A percentile compares a stretch with the other conserved stretches of the same genome.
Conservation (phyloP, 108 stramenopile species). For the Conticribra weissflogii region DNA sequence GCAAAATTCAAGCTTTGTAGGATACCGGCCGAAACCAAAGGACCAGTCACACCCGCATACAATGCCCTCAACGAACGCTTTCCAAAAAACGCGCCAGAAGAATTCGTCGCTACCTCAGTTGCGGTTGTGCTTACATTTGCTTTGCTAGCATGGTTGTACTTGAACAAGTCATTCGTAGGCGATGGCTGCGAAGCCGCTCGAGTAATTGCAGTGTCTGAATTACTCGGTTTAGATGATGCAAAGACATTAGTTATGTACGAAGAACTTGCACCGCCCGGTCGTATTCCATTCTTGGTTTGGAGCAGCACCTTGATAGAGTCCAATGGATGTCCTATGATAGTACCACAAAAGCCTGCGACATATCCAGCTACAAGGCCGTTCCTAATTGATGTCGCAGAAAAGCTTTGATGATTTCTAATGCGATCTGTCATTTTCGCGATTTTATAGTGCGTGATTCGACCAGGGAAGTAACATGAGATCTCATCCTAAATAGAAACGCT, state of each 20-base stretch:
- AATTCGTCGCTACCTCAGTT: neutral
- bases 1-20: constrained; percentile 78
- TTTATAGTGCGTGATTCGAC: too few species aligned
- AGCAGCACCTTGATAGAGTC: constrained; percentile 66
- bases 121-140: constrained; percentile 14
- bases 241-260: neutral
- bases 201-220: neutral
- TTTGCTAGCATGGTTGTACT: neutral
- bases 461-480: too few species aligned
- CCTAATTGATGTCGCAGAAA: constrained; percentile 11
- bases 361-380: constrained; percentile 58
- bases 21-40: constrained; percentile 68
- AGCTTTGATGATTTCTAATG: constrained; percentile 4
- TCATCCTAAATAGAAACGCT: too few species aligned
- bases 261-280: constrained; percentile 14
- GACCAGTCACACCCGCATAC: constrained; percentile 70
- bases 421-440: too few species aligned
- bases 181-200: neutral
- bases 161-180: neutral
- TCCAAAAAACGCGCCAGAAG: constrained; percentile 13
- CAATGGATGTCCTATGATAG: constrained; percentile 63
- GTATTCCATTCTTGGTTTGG: constrained; percentile 47
- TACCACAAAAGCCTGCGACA: constrained; percentile 57
- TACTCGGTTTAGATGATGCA: neutral
- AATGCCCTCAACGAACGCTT: constrained; percentile 54